phyloP scores from a whole-genome alignment of 495 filamentous ascomycete species.

The Xanthoparmelia taractica region DNA sequence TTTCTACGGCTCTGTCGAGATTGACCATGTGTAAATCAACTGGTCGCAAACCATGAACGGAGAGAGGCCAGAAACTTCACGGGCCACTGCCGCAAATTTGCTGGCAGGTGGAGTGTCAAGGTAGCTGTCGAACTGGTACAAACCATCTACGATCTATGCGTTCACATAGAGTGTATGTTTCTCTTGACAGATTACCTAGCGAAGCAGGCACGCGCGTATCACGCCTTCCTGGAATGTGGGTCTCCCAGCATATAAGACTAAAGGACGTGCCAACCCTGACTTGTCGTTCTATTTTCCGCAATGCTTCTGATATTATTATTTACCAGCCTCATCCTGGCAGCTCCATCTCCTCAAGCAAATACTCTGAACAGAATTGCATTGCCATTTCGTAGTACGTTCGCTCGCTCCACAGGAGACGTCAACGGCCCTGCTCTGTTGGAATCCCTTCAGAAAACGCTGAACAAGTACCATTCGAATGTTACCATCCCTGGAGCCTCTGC shows the following conservation, averaged over 20 bases:
- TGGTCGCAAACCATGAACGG: background rate
- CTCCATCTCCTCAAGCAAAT: background rate
- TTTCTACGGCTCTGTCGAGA: background rate
- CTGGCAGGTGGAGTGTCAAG: background rate
- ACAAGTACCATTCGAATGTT: background rate
- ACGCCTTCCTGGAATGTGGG: background rate
- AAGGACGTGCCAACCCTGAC: background rate
- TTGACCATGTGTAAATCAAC: background rate
- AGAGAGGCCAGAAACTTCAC: background rate
- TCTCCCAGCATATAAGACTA: background rate
- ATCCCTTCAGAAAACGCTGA: background rate
- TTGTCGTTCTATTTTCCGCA: background rate
- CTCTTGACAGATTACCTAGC: background rate
- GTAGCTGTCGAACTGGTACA: background rate
- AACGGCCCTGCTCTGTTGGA: background rate
- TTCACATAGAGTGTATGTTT: no score
- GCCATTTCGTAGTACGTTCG: background rate
- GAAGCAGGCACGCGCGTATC: background rate
- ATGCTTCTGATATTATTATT: background rate
- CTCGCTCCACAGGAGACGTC: slow-evolving; percentile 1
- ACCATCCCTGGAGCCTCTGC: background rate
- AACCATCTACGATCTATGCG: background rate
- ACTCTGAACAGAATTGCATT: slow-evolving; percentile 10
- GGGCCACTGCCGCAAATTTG: background rate
- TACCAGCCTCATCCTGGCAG: background rate